Evolutionary conservation across 345 rosid species (phyloP), one percentile per base, ranked within the genome.

Genomic region (Aquilaria sinensis): DNA sequence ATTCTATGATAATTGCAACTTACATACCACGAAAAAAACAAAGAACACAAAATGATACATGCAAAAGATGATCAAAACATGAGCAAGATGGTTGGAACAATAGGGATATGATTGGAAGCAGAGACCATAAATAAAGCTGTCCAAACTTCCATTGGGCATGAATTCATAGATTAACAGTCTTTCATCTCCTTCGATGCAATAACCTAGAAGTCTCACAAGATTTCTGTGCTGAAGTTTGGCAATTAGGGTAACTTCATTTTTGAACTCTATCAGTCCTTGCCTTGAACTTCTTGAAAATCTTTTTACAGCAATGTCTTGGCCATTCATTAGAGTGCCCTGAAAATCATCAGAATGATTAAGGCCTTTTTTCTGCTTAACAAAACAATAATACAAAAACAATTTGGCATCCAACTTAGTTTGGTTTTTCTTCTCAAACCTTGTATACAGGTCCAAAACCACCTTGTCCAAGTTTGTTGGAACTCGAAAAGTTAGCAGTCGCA

Each of bases 161-260:
- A 64, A 71, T 53, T 77, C 75, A 48, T 77, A 77, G 33, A 77
- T 52, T 56, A 77, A 33, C 66, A 77, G 29, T 51, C 58, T 74
- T 29, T 74, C 78, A 1, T 74, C 74, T 62, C 62, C 71, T 10
- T 74, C 58, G 45, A 71, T 62, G 64, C 74, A 77, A 14, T 74
- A 77, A 2, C 75, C 76, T 9, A 74, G 69, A 68, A 82, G 79
- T 58, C 64, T 73, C 15, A 79, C 87, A 31, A 82, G 77, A 57
- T 82, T 82, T 30, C 79, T 70, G 57, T 79, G 84, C 50, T 79
- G 87, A 61, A 82, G 79, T 63, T 79, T 80, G 9, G 80, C 77
- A 4, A 82, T 75, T 16, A 77, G 48, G 16, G 53, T 71, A 2
- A 72, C 82, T 55, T 82, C 84, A 15, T 74, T 83, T 67, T 69